Conservation (phyloP, 352 stramenopile species). For the Phytophthora multivora region DNA sequence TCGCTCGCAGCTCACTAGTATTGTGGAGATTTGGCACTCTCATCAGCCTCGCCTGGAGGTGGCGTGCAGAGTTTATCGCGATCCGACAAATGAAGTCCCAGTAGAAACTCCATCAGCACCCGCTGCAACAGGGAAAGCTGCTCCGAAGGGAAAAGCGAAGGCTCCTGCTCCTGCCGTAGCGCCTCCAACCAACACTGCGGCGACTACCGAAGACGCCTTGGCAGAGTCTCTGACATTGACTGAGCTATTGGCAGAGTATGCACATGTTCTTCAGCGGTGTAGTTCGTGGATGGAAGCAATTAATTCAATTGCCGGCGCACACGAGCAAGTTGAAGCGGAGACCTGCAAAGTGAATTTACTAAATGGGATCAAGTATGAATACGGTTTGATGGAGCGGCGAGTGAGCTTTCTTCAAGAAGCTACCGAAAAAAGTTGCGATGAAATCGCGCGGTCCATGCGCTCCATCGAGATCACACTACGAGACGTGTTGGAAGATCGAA, state of each 20-base stretch:
- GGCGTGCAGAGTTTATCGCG: slow-evolving; percentile 47
- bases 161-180: slow-evolving; percentile 20
- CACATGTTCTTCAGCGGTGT: slow-evolving; percentile 50
- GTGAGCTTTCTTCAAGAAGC: slow-evolving; percentile 56
- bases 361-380: slow-evolving; percentile 66
- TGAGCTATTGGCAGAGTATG: slow-evolving; percentile 50
- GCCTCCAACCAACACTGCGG: slow-evolving; percentile 10
- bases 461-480: slow-evolving; percentile 58
- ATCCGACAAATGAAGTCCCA: slow-evolving; percentile 24
- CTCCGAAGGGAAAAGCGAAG: slow-evolving; percentile 51
- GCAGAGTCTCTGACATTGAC: slow-evolving; percentile 39
- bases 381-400: slow-evolving; percentile 52
- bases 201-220: slow-evolving; percentile 23
- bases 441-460: slow-evolving; percentile 50
- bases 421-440: slow-evolving; percentile 46
- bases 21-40: slow-evolving; percentile 38
- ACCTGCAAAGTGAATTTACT: slow-evolving; percentile 54
- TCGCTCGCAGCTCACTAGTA: slow-evolving; percentile 24
- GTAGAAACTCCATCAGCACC: slow-evolving; percentile 18
- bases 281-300: slow-evolving; percentile 47
- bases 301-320: slow-evolving; percentile 13
- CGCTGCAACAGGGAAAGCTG: slow-evolving; percentile 27
- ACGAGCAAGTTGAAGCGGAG: slow-evolving; percentile 19
- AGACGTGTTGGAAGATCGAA: slow-evolving; percentile 44
- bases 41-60: slow-evolving; percentile 38